Base-by-base conservation (phyloP, 139 green algal species). In the Tetratostichococcus sp. region DNA sequence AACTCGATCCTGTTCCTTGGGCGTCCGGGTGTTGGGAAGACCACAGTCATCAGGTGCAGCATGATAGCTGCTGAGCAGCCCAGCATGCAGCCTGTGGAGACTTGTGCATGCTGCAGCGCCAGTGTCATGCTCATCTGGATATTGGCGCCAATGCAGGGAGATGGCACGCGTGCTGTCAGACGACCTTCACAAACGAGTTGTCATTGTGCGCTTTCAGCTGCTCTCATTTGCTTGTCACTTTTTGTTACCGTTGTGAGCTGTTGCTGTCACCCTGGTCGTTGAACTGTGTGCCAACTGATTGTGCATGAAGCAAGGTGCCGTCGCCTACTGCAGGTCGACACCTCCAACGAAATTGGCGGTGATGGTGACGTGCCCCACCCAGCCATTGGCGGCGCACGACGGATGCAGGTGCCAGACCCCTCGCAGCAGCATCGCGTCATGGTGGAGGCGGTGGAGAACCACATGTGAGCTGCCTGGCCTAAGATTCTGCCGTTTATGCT, bases 371-470 rank as follows among this genome's bases (percentile, higher is more conserved):
- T 99, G 35, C 94, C 95, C 1, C 95, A 99, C 82, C 84, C 84
- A 4, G 95, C 91, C 62, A 98, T 99, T 75, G 95, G 95, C 19
- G 75, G 80, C 31, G 95, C 95, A 0, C 85, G 95, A 8, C 85
- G 95, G 42, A 98, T 99, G 95, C 94, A 98, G 82, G 93, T 97
- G n/a, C 85, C 93, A 1, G 89, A 97, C 71, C 86, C 90, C 1
- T 81, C 77, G n/a, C 69, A 89, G 79, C 95, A 99, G 87, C 93
- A 98, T 84, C 78, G 79, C 28, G 84, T 98, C 74, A 98, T 98
- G 94, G 89, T 98, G 26, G 94, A 98, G 88, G 94, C 94, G 4
- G 94, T 98, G 35, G 92, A 98, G 86, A 98, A 98, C 84, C 94
- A 98, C 87, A 97, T 95, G 89, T 33, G 74, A 79, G 67, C 66